Evolutionary conservation across 2,329 filamentous ascomycete species (phyloP), one percentile per base, ranked within the genome.

Genomic region (Paraphaeosphaeria minitans): DNA sequence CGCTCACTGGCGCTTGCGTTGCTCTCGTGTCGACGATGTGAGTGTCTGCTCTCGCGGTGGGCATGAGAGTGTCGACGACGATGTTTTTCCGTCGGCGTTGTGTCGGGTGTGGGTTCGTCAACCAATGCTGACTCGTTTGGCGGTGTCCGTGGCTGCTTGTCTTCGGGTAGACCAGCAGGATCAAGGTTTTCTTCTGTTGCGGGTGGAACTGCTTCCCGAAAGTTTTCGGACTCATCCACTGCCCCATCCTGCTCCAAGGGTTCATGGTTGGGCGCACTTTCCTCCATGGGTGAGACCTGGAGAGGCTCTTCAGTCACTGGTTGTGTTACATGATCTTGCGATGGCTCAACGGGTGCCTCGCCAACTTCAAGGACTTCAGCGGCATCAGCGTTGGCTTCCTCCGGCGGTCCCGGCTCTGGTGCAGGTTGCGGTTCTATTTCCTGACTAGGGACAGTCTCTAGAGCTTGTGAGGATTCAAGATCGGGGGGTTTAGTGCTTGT

Each of bases 41-140:
- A 73, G 21, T 69, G 66, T 24, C 65, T 69, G 22, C 67, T 59
- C 7, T 72, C 73, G 24, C 66, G 64, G 35, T 72, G 61, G 4
- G 71, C 61, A 33, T 74, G 65, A 7, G 74, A 75, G 52, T 72
- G 66, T 19, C 73, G 66, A 14, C 74, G 66, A 4, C 67, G 63
- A 24, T 64, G 64, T 53, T 70, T 75, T 27, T 72, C 71, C 53
- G 58, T 65, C 21, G 61, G 55, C 19, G 65, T 64, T 46, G 66
- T 58, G 29, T 67, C 69, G 8, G 60, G 46, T 29, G 64, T 50
- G 43, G 65, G 58, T 21, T 68, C 71, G 8, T 71, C 68, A 2
- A 64, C 60, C 3, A 73, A 37, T 16, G 72, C 72, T 39, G 68
- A 66, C 49, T 74, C 73, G 24, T 72, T 68, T 21, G 69, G 65